Percentiles rank a stretch among this genome's conserved stretches.
Conservation (phyloP, 2,329 filamentous ascomycete genomes). For the Aspergillus viridinutans region DNA sequence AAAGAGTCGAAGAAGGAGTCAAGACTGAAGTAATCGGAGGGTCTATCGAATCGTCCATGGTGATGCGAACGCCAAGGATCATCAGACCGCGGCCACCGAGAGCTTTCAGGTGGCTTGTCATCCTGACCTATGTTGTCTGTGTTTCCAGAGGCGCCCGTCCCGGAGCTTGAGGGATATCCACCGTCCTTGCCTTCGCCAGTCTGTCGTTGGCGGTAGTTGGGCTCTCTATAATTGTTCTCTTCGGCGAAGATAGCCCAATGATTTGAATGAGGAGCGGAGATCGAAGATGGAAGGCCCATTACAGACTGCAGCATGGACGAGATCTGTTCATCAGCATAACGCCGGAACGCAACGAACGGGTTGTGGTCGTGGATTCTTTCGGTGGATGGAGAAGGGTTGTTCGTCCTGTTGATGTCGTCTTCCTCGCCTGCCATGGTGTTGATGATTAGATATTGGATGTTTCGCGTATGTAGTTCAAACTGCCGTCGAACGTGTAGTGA, state of each 20-base stretch:
- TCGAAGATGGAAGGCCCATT: slow-evolving; percentile 42
- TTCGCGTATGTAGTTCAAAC: not conserved
- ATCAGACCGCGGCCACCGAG: slow-evolving; percentile 14
- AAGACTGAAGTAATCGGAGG: slow-evolving; percentile 27
- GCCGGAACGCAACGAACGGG: slow-evolving; percentile 58
- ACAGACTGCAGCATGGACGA: slow-evolving; percentile 51
- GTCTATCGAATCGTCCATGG: slow-evolving; percentile 8
- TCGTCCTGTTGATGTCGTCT: slow-evolving; percentile 12
- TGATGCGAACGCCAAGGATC: slow-evolving; percentile 25
- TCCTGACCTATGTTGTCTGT: slow-evolving; percentile 5
- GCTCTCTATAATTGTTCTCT: slow-evolving; percentile 24
- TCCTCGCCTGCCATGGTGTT: slow-evolving; percentile 23
- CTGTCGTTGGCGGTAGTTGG: slow-evolving; percentile 15
- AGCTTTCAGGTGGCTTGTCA: slow-evolving; percentile 1
- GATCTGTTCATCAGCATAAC: slow-evolving; percentile 57
- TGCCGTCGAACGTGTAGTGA: not conserved
- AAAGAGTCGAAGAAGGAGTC: slow-evolving; percentile 36
- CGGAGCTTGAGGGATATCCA: slow-evolving; percentile 2
- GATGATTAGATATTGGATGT: not conserved
- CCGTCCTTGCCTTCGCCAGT: slow-evolving; percentile 4
- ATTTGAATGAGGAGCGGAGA: slow-evolving; percentile 27
- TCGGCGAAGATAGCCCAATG: slow-evolving; percentile 35
- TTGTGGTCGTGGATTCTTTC: slow-evolving; percentile 40
- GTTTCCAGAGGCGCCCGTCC: slow-evolving; percentile 5
- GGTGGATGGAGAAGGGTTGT: slow-evolving; percentile 9